phyloP scores from a whole-genome alignment of 2,329 filamentous ascomycete species.

The Aspergillus uvarum region DNA sequence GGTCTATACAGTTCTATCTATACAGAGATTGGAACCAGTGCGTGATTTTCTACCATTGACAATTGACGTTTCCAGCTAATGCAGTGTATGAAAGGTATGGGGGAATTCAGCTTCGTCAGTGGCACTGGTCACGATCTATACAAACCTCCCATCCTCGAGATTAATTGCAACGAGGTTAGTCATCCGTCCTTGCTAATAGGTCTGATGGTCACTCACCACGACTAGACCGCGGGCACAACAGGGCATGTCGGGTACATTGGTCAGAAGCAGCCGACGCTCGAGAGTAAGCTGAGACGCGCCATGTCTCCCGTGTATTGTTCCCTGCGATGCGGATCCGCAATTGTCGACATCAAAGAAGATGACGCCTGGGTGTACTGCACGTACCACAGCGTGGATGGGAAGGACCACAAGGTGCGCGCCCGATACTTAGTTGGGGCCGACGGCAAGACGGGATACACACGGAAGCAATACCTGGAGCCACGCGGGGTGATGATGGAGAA shows the following conservation, averaged over 20 bases:
- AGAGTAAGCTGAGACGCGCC: conserved; percentile 23
- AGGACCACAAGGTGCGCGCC: conserved; percentile 18
- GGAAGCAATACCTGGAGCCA: conserved; percentile 49
- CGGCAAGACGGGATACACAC: conserved; percentile 49
- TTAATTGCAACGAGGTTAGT: conserved; percentile 23
- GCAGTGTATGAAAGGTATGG: conserved; percentile 16
- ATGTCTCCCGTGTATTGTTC: conserved; percentile 15
- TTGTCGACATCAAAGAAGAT: conserved; percentile 18
- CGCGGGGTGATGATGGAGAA: conserved; percentile 41
- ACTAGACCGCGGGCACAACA: conserved; percentile 28
- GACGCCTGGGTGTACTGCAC: conserved; percentile 15
- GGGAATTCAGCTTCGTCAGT: conserved; percentile 26
- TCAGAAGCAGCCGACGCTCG: conserved; percentile 33
- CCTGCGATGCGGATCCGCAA: conserved; percentile 19
- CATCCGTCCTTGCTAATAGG: neutral
- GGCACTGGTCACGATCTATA: conserved; percentile 21
- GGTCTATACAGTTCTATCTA: conserved; percentile 30
- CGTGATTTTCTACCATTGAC: neutral
- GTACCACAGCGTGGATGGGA: conserved; percentile 23
- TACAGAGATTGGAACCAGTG: conserved; percentile 30
- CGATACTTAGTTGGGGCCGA: conserved; percentile 47
- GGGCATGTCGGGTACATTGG: conserved; percentile 32
- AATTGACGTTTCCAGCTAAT: neutral
- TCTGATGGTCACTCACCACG: neutral
- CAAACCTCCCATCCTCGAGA: conserved; percentile 24